Percentiles rank a stretch among this genome's conserved stretches.
These are phyloP conservation scores for Hippophae rhamnoides DNA, from an alignment of 306 rosid species.

Conservation along the genomic window DNA sequence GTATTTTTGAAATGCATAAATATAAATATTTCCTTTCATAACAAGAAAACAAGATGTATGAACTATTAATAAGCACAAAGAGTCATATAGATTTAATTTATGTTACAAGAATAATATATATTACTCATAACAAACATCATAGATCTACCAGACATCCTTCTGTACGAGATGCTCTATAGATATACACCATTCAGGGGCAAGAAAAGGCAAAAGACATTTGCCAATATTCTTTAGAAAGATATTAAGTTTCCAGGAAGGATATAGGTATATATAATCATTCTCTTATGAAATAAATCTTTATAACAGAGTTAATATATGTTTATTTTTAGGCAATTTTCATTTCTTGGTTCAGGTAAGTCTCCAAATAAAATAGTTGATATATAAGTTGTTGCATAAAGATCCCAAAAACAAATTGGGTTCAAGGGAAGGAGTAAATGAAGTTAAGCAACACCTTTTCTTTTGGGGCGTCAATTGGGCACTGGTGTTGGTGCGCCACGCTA, in stretches of 20 bases:
- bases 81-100: no score
- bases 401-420: conserved; percentile 49
- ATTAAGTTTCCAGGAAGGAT: conserved; percentile 76
- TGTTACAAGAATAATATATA: no score
- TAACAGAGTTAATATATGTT: background rate
- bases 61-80: no score
- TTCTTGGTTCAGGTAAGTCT: no score
- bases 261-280: conserved; percentile 36
- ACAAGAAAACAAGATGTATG: no score
- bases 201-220: conserved; percentile 82
- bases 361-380: no score
- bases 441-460: conserved; percentile 78
- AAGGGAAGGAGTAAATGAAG: conserved; percentile 71
- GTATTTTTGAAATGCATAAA: no score
- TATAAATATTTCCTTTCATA: no score
- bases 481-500: no score
- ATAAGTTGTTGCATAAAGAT: no score
- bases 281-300: background rate
- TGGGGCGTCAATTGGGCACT: conserved; percentile 75
- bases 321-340: no score
- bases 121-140: background rate
- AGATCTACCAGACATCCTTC: conserved; percentile 36
- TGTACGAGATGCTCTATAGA: conserved; percentile 31
- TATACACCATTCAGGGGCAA: conserved; percentile 89
- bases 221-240: conserved; percentile 92